Conservation (phyloP, 768 basidiomycete species). For the Erythrobasidium yunnanense region DNA sequence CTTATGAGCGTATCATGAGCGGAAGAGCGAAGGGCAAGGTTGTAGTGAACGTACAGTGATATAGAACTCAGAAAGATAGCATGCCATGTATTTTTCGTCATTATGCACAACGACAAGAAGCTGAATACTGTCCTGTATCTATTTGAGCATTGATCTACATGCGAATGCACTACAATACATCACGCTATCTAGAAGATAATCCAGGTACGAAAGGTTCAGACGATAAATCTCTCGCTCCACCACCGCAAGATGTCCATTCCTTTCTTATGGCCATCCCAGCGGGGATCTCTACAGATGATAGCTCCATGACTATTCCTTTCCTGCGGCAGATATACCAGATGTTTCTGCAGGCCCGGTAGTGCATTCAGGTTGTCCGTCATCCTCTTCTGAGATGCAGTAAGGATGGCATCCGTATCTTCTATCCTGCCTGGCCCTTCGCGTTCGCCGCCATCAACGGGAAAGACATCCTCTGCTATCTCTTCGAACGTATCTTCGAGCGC, state of each 20-base stretch:
- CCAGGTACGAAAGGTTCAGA: background rate
- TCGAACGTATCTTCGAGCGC: slow-evolving; percentile 25
- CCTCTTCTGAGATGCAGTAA: slow-evolving; percentile 14
- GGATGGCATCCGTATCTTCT: slow-evolving; percentile 13
- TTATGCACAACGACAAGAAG: no score
- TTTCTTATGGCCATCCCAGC: slow-evolving; percentile 1
- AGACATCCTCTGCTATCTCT: slow-evolving; percentile 21
- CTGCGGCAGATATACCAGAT: slow-evolving; percentile 22
- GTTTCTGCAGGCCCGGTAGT: slow-evolving; percentile 4
- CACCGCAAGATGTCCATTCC: slow-evolving; percentile 13
- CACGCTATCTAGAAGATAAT: background rate
- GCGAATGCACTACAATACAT: no score
- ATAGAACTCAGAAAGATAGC: no score
- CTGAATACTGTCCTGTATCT: no score
- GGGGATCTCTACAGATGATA: background rate
- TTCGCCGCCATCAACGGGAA: background rate
- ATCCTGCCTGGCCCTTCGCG: background rate
- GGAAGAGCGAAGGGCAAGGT: slow-evolving; percentile 56
- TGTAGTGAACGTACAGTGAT: slow-evolving; percentile 48
- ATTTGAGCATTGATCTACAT: no score
- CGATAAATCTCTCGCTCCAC: slow-evolving; percentile 12
- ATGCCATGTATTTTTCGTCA: no score
- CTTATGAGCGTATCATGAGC: slow-evolving; percentile 54
- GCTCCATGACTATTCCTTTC: slow-evolving; percentile 18
- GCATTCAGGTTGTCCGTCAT: slow-evolving; percentile 17